Evolutionary conservation across 1,284 basidiomycete genomes (phyloP), one percentile per base, ranked within the genome.

Genomic region (Rhodofomes roseus): DNA sequence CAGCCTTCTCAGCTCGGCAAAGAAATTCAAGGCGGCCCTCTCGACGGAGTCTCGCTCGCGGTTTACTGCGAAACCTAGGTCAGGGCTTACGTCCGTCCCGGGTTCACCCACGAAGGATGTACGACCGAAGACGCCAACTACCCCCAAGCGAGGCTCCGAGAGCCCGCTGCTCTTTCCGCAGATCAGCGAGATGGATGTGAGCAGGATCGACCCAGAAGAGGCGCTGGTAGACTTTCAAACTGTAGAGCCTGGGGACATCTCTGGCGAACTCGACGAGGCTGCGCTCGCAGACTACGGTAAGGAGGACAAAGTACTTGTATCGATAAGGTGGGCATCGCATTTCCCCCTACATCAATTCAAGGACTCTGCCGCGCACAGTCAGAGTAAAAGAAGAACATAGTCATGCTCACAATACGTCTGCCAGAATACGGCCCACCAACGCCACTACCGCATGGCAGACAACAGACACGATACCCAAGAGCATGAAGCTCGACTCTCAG

Each of bases 301-400:
- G 57, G 83, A 90, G 59, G 93, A 95, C 71, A 93, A 94, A 66
- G 93, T 95, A 27, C 84, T 94, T 69, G 93, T 96, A 14, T 93
- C 93, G 25, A 82, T 96, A 63, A 80, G 93, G 92, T 93, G 63
- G 59, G 79, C 22, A 4, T 14, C 43, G n/a, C 14, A 4, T 27
- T 25, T 29, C 58, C 11, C 12, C 6, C 25, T 48, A 18, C 37
- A 36, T 14, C 23, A 25, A n/a, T n/a, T n/a, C n/a, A n/a, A n/a
- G n/a, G n/a, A n/a, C n/a, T n/a, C n/a, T n/a, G n/a, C n/a, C n/a
- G n/a, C n/a, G n/a, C n/a, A n/a, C n/a, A n/a, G n/a, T n/a, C n/a
- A n/a, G n/a, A n/a, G n/a, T n/a, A n/a, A n/a, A n/a, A n/a, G n/a
- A n/a, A n/a, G n/a, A n/a, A n/a, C n/a, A n/a, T n/a, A 18, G 25